Percentiles rank a stretch among this genome's conserved stretches.
These are phyloP conservation scores for Pichia gijzeniarum DNA, from an alignment of 805 yeast genomes.

Conservation along the genomic window DNA sequence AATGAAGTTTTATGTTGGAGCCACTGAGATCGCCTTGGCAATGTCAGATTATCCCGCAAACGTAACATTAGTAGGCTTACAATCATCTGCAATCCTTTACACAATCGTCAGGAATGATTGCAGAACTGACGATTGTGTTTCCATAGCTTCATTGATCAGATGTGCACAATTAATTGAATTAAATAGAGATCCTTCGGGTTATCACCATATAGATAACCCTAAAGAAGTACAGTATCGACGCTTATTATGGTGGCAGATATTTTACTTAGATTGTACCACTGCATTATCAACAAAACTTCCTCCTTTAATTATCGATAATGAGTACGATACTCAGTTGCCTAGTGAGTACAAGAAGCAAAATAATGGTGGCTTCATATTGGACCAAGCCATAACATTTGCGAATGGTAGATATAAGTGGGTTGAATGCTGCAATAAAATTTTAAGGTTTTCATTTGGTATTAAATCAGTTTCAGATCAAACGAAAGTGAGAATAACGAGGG, in stretches of 20 bases:
- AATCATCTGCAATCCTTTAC: constrained; percentile 37
- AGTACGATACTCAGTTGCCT: constrained; percentile 53
- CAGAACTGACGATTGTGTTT: constrained; percentile 50
- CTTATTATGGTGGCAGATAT: constrained; percentile 59
- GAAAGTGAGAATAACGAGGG: background rate
- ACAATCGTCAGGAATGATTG: constrained; percentile 45
- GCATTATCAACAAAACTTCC: constrained; percentile 49
- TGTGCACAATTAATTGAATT: constrained; percentile 50
- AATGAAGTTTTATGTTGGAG: constrained; percentile 43
- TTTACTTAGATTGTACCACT: constrained; percentile 50
- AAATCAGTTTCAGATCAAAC: constrained; percentile 9
- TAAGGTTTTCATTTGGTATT: constrained; percentile 12
- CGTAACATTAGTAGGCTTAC: constrained; percentile 35
- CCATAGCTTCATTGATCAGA: constrained; percentile 47
- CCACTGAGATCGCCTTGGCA: constrained; percentile 42
- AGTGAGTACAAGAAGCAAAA: constrained; percentile 30
- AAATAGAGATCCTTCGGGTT: constrained; percentile 50
- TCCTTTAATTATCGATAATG: constrained; percentile 46
- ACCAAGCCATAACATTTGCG: constrained; percentile 42
- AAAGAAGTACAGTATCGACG: constrained; percentile 45
- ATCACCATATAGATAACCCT: constrained; percentile 41
- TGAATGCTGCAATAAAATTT: constrained; percentile 17
- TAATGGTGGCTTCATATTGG: constrained; percentile 31
- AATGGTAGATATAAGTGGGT: constrained; percentile 46
- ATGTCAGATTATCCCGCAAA: constrained; percentile 46